These are phyloP conservation scores for Gremmenia infestans DNA, from an alignment of 2,329 filamentous ascomycete genomes.

Conservation along the genomic window DNA sequence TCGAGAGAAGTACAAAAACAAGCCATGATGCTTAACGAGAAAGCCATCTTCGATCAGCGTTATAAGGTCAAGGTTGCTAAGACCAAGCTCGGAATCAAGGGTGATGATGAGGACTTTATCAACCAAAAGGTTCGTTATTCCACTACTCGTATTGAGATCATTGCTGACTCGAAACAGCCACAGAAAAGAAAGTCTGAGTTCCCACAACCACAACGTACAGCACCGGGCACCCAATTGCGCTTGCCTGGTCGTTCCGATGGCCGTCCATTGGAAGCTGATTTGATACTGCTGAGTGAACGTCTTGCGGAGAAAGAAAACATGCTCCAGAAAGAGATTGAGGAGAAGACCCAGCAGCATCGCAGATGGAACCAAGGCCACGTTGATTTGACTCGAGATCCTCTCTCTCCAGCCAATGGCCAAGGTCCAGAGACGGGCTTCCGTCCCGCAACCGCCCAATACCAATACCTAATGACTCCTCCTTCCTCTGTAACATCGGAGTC, in stretches of 20 bases:
- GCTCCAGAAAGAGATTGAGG: slow-evolving; percentile 76
- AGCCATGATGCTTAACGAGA: slow-evolving; percentile 70
- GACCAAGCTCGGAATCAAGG: slow-evolving; percentile 81
- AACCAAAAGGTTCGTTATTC: slow-evolving; percentile 74
- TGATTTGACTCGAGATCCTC: slow-evolving; percentile 79
- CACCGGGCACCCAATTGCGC: slow-evolving; percentile 61
- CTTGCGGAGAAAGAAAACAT: slow-evolving; percentile 76
- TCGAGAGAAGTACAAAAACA: slow-evolving; percentile 76
- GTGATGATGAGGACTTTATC: slow-evolving; percentile 88
- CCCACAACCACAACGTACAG: slow-evolving; percentile 47
- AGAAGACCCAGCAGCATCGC: slow-evolving; percentile 80
- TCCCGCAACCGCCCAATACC: slow-evolving; percentile 62
- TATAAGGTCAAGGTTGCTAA: slow-evolving; percentile 82
- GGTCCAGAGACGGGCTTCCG: slow-evolving; percentile 60
- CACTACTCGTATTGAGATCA: slow-evolving; percentile 27
- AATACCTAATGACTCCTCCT: slow-evolving; percentile 64
- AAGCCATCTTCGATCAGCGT: slow-evolving; percentile 77
- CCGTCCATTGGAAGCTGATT: slow-evolving; percentile 70
- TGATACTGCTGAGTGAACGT: slow-evolving; percentile 71
- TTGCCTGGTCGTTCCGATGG: slow-evolving; percentile 66
- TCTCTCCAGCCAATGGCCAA: slow-evolving; percentile 71
- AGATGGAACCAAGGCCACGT: slow-evolving; percentile 89
- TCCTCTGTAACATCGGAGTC: slow-evolving; percentile 37
- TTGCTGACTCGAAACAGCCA: slow-evolving; percentile 40
- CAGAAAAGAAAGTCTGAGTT: slow-evolving; percentile 67